Evolutionary conservation across 805 yeast genomes (phyloP).

Genomic region (Wickerhamomyces sydowiorum): DNA sequence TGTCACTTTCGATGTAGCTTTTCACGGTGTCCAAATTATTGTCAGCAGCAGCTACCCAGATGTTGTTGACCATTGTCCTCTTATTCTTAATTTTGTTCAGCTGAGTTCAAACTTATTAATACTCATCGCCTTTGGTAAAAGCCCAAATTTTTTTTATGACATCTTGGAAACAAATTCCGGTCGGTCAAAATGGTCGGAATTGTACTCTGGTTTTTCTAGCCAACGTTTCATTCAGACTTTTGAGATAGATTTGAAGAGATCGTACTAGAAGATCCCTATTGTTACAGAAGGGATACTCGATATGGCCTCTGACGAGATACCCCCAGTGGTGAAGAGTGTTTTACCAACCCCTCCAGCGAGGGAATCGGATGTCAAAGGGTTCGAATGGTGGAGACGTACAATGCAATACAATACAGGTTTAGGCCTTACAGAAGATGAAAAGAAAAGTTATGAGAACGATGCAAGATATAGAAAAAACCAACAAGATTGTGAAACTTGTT

Average conservation of each 20-base stretch:
- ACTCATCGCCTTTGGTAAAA: too few species aligned
- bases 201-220: too few species aligned
- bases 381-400: slow-evolving; percentile 80
- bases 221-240: too few species aligned
- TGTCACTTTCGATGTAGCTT: slow-evolving; percentile 42
- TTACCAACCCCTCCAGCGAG: slow-evolving; percentile 9
- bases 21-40: slow-evolving; percentile 59
- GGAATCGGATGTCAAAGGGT: slow-evolving; percentile 32
- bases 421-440: slow-evolving; percentile 50
- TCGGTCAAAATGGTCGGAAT: too few species aligned
- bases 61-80: slow-evolving; percentile 36
- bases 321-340: slow-evolving; percentile 2
- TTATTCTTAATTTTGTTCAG: neutral
- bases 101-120: too few species aligned
- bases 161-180: too few species aligned
- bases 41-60: slow-evolving; percentile 96
- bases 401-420: slow-evolving; percentile 66
- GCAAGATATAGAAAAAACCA: slow-evolving; percentile 35
- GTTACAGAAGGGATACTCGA: too few species aligned
- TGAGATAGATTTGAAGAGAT: neutral
- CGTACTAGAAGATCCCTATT: too few species aligned
- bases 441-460: slow-evolving; percentile 53
- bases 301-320: neutral
- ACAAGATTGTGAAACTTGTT: slow-evolving; percentile 61
- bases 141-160: too few species aligned